Evolutionary conservation across 805 yeast genomes (phyloP), one percentile per base, ranked within the genome.

Genomic region (Candida parachauliodes): DNA sequence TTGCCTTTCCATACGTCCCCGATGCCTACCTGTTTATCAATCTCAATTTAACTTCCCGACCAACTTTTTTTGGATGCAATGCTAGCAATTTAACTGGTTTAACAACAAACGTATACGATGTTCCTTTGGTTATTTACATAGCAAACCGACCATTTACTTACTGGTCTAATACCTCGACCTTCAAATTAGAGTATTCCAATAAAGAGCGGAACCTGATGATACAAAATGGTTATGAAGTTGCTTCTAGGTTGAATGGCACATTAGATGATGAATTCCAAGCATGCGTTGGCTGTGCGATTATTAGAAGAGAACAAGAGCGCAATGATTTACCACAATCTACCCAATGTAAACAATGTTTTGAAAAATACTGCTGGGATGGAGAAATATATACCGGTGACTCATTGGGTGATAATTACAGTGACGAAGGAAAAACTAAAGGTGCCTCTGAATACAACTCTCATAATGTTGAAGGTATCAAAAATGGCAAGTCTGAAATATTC

Each of bases 51-150:
- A 81, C 86, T 11, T 66, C 80, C 8, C 72, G 63, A 43, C 95
- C 95, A 34, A 71, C 83, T 0, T 87, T 88, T 63, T 88, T 88
- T 55, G 96, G 96, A 25, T 87, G 96, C 60, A 74, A 83, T 52
- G 71, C 85, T 3, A 47, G 60, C 1, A 83, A 84, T 52, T 62
- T 81, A 53, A 77, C 88, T 6, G 62, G 58, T n/a, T 65, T 81
- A 42, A 39, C 46, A 20, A 40, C 37, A 10, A 35, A 36, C 24
- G 54, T 68, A 29, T 64, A 70, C 18, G 62, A 62, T 23, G 88
- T 89, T 20, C 95, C 95, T 3, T 67, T 87, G 41, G 71, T 88
- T 28, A 77, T 88, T 12, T 86, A 83, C 51, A 69, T 77, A 39
- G 89, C 94, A 33, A 88, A 88, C 57, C 59, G 79, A 38, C 83